Percentiles rank a stretch among this genome's conserved stretches.
phyloP scores from a whole-genome alignment of 2,329 filamentous ascomycete species.

The Colletotrichum sansevieriae region DNA sequence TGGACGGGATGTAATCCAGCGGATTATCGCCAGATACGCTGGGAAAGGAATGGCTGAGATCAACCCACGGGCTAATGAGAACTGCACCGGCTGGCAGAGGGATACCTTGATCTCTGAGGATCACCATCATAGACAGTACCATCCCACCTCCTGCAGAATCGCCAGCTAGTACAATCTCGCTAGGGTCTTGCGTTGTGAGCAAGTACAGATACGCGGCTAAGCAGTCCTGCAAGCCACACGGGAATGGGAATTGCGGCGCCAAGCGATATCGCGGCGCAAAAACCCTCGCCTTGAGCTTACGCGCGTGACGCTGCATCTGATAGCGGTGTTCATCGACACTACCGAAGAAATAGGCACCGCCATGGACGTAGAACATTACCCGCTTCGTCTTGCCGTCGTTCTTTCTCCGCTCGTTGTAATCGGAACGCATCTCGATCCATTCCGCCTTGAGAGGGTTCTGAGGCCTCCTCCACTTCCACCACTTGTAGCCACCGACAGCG shows the following conservation, averaged over 20 bases:
- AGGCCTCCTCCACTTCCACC: slow-evolving; percentile 90
- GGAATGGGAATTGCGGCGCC: slow-evolving; percentile 94
- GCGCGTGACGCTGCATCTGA: slow-evolving; percentile 94
- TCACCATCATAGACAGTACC: slow-evolving; percentile 83
- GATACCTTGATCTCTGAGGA: slow-evolving; percentile 83
- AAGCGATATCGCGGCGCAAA: slow-evolving; percentile 90
- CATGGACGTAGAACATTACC: slow-evolving; percentile 94
- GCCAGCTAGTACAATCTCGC: slow-evolving; percentile 87
- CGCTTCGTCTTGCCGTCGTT: slow-evolving; percentile 72
- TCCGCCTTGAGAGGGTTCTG: slow-evolving; percentile 80
- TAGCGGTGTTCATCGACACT: slow-evolving; percentile 98
- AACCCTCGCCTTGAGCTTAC: slow-evolving; percentile 91
- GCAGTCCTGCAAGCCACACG: slow-evolving; percentile 91
- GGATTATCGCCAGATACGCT: slow-evolving; percentile 81
- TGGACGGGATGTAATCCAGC: slow-evolving; percentile 88
- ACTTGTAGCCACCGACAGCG: slow-evolving; percentile 82
- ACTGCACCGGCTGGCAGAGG: slow-evolving; percentile 91
- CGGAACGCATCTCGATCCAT: slow-evolving; percentile 95
- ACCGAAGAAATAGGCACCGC: slow-evolving; percentile 95
- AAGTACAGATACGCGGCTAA: slow-evolving; percentile 89
- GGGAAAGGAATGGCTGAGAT: slow-evolving; percentile 94
- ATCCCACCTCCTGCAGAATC: slow-evolving; percentile 96
- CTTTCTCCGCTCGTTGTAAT: slow-evolving; percentile 80
- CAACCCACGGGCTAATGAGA: slow-evolving; percentile 94
- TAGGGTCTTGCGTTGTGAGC: slow-evolving; percentile 80